phyloP scores from a whole-genome alignment of 768 basidiomycete species.

The Clavaria fumosa region DNA sequence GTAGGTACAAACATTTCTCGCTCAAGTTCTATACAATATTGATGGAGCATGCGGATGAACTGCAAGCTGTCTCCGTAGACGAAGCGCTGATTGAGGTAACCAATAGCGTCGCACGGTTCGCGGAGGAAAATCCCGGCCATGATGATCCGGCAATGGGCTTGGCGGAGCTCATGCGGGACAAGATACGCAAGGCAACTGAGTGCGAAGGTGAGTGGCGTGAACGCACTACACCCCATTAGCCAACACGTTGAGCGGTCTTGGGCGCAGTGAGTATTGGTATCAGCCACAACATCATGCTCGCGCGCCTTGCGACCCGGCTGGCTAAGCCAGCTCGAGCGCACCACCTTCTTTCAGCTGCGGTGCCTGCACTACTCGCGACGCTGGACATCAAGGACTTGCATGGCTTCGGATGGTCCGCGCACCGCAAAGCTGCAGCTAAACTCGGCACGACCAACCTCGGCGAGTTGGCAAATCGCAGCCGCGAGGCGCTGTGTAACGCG shows the following conservation, averaged over 20 bases:
- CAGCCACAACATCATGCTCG: slow-evolving; percentile 81
- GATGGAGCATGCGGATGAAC: slow-evolving; percentile 76
- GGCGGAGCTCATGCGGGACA: slow-evolving; percentile 66
- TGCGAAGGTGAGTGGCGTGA: slow-evolving; percentile 64
- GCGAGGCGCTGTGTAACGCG: slow-evolving; percentile 46
- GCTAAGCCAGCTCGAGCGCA: slow-evolving; percentile 87
- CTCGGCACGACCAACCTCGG: slow-evolving; percentile 58
- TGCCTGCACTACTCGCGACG: slow-evolving; percentile 40
- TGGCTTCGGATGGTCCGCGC: slow-evolving; percentile 68
- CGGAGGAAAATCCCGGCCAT: slow-evolving; percentile 14
- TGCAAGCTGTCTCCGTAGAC: slow-evolving; percentile 93
- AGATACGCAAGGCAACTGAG: slow-evolving; percentile 62
- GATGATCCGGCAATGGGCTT: slow-evolving; percentile 59
- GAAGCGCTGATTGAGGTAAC: slow-evolving; percentile 91
- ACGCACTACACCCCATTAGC: background rate
- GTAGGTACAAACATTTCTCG: slow-evolving; percentile 72
- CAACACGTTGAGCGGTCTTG: background rate
- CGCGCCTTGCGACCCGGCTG: slow-evolving; percentile 75
- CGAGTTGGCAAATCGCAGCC: slow-evolving; percentile 50
- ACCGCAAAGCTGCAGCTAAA: slow-evolving; percentile 68
- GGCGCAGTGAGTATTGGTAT: slow-evolving; percentile 92
- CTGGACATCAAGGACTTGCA: slow-evolving; percentile 71
- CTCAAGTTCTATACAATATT: slow-evolving; percentile 86
- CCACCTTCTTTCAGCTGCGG: slow-evolving; percentile 46
- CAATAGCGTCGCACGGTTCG: slow-evolving; percentile 31